These are phyloP conservation scores for Scheffersomyces cryptocercus DNA, from an alignment of 1,139 yeast species.

Conservation along the genomic window DNA sequence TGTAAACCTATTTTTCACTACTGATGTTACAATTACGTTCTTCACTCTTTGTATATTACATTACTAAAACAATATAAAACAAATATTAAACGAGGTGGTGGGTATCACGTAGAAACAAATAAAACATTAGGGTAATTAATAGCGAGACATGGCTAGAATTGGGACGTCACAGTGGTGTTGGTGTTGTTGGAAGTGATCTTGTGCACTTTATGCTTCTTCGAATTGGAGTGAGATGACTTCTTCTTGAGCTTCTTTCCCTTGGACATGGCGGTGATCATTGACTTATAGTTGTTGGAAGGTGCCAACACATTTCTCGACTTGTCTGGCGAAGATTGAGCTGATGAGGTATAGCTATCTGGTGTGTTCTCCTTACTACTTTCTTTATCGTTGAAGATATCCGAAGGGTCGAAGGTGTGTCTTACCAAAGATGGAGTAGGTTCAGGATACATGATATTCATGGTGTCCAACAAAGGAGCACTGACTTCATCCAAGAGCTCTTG, in stretches of 20 bases:
- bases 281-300: constrained; percentile 15
- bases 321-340: neutral
- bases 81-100: neutral
- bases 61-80: neutral
- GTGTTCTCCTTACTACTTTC: neutral
- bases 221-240: constrained; percentile 1
- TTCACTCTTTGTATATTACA: too few relatives aligned
- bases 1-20: too few relatives aligned
- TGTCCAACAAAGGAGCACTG: constrained; percentile 7
- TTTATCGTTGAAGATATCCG: constrained; percentile 9
- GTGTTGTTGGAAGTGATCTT: constrained; percentile 2
- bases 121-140: neutral
- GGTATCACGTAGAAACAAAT: constrained; percentile 1
- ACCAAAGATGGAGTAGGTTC: constrained; percentile 1
- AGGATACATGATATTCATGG: constrained; percentile 4
- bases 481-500: constrained; percentile 8
- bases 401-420: constrained; percentile 8
- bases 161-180: constrained; percentile 1
- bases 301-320: constrained; percentile 9
- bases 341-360: neutral
- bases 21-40: too few relatives aligned
- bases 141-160: constrained; percentile 2
- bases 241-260: constrained; percentile 17
- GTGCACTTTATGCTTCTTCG: constrained; percentile 1
- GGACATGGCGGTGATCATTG: constrained; percentile 13